Conservation (phyloP, 345 rosid genomes). For the Iberis pinnata region DNA sequence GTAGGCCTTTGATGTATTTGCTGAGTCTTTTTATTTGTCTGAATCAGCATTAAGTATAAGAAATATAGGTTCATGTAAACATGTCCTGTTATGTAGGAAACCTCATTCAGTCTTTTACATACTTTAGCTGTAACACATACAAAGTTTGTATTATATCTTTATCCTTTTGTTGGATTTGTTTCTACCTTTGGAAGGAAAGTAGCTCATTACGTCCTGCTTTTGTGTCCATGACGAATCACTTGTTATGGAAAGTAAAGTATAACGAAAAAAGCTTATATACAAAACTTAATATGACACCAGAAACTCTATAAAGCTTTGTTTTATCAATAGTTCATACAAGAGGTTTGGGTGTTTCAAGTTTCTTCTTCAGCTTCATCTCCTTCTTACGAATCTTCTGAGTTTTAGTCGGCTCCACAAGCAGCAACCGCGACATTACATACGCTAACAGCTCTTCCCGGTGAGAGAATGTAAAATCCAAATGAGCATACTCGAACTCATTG, state of each 20-base stretch:
- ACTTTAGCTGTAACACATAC: conserved; percentile 22
- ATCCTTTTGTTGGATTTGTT: not conserved
- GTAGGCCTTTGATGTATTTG: conserved; percentile 26
- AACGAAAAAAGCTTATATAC: too few relatives aligned
- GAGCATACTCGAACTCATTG: conserved; percentile 75
- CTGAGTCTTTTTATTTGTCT: conserved; percentile 30
- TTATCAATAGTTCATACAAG: too few relatives aligned
- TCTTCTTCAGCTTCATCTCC: conserved; percentile 38
- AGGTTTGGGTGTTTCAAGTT: conserved; percentile 12
- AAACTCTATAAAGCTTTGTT: too few relatives aligned
- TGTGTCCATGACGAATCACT: too few relatives aligned
- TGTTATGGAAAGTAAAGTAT: not conserved
- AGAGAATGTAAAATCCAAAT: conserved; percentile 85
- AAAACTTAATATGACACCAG: too few relatives aligned
- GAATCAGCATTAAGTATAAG: conserved; percentile 27
- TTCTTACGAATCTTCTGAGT: conserved; percentile 23
- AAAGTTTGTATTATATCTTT: conserved; percentile 11
- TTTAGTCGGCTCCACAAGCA: conserved; percentile 45
- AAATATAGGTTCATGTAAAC: conserved; percentile 16
- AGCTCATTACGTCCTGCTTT: too few relatives aligned
- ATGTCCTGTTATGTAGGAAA: not conserved
- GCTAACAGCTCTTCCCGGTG: conserved; percentile 83
- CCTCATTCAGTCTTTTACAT: conserved; percentile 10
- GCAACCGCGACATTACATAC: conserved; percentile 71
- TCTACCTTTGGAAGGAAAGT: not conserved